Evolutionary conservation across 2,329 filamentous ascomycete genomes (phyloP).

Genomic region (Colletotrichum tamarilloi): DNA sequence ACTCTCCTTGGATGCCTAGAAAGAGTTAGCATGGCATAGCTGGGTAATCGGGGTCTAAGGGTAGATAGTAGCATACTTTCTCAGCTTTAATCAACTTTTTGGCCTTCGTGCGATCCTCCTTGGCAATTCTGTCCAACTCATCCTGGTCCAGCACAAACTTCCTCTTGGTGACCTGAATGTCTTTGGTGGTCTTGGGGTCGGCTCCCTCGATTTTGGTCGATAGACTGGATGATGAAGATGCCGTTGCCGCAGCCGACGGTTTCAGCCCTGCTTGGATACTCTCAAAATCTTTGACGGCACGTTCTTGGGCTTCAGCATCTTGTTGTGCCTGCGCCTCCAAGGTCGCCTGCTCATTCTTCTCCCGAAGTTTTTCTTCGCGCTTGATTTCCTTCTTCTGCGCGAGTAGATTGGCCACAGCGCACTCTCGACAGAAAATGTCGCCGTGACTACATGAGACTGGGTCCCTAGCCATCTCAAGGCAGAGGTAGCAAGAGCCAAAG

Average conservation of each 20-base stretch:
- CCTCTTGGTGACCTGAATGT: constrained; percentile 63
- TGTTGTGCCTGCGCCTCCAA: constrained; percentile 68
- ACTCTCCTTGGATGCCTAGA: constrained; percentile 40
- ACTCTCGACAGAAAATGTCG: constrained; percentile 96
- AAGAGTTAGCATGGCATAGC: constrained; percentile 20
- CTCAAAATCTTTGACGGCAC: constrained; percentile 86
- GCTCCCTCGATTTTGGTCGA: not conserved
- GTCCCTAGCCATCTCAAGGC: constrained; percentile 81
- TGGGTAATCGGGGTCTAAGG: not conserved
- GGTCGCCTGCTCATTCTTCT: constrained; percentile 70
- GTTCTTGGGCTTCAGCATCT: constrained; percentile 76
- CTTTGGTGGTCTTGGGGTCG: not conserved
- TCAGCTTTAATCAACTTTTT: constrained; percentile 79
- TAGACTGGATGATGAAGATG: not conserved
- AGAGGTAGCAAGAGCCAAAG: constrained; percentile 89
- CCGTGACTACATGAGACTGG: constrained; percentile 87
- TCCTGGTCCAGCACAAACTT: constrained; percentile 86
- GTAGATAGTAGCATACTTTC: constrained; percentile 59
- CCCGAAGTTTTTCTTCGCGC: constrained; percentile 75
- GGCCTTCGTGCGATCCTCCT: constrained; percentile 76
- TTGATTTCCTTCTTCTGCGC: constrained; percentile 93
- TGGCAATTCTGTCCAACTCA: constrained; percentile 77
- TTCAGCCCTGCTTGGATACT: constrained; percentile 79
- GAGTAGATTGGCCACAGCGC: constrained; percentile 89
- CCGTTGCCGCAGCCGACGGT: constrained; percentile 35